phyloP scores from a whole-genome alignment of 768 basidiomycete species.

The Boletus huronensis region DNA sequence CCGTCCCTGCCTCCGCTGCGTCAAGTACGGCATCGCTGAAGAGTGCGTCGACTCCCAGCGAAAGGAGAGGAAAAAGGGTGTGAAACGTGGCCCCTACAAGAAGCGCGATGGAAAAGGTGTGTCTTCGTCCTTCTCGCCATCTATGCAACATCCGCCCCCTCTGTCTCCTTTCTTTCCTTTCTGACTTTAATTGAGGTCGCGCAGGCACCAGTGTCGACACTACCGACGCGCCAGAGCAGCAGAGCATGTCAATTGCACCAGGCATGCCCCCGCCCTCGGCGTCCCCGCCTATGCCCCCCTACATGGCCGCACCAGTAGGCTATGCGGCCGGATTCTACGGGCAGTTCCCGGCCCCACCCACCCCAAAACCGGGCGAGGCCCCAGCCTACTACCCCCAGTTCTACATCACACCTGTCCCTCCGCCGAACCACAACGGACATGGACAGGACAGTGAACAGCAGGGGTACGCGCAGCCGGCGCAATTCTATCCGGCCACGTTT shows the following conservation, averaged over 20 bases:
- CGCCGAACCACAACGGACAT: slow-evolving; percentile 37
- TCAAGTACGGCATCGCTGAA: slow-evolving; percentile 84
- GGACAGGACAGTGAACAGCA: slow-evolving; percentile 42
- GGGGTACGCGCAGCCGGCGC: slow-evolving; percentile 38
- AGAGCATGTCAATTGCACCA: slow-evolving; percentile 41
- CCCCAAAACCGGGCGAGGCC: slow-evolving; percentile 49
- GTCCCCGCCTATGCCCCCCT: slow-evolving; percentile 48
- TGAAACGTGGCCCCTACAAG: slow-evolving; percentile 90
- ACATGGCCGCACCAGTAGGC: slow-evolving; percentile 47
- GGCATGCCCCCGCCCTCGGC: slow-evolving; percentile 41
- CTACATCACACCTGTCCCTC: slow-evolving; percentile 46
- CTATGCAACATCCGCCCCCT: slow-evolving; percentile 11
- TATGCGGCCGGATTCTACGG: slow-evolving; percentile 55
- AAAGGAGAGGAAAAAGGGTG: slow-evolving; percentile 88
- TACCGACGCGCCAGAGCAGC: slow-evolving; percentile 42
- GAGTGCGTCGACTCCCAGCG: slow-evolving; percentile 88
- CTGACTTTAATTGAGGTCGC: slow-evolving; percentile 53
- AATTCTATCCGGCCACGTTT: slow-evolving; percentile 48
- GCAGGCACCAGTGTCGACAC: slow-evolving; percentile 52
- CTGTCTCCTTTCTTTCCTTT: slow-evolving; percentile 22
- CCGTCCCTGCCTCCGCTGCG: slow-evolving; percentile 88
- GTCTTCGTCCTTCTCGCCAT: slow-evolving; percentile 35
- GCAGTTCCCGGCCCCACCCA: slow-evolving; percentile 48
- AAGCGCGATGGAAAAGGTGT: slow-evolving; percentile 90
- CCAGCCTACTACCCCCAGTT: slow-evolving; percentile 50